A percentile compares a stretch with the other conserved stretches of the same genome.
Conservation (phyloP, 2,329 filamentous ascomycete species). For the Cryphonectria nitschkei region DNA sequence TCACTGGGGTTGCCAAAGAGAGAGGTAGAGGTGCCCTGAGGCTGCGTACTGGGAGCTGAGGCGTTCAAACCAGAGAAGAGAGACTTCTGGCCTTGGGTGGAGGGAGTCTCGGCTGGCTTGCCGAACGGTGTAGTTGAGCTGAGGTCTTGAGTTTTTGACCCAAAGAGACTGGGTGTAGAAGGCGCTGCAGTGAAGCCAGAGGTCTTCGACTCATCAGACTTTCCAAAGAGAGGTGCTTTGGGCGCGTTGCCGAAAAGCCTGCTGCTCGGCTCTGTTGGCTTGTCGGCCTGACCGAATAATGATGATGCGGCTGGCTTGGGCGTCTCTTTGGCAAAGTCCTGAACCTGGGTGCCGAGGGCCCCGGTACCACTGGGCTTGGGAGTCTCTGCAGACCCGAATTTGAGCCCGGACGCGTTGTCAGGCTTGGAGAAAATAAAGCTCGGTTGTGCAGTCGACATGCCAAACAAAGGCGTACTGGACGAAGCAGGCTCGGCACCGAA, state of each 20-base stretch:
- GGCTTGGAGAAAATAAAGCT: constrained; percentile 41
- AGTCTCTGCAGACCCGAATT: constrained; percentile 6
- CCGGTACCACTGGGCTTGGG: constrained; percentile 15
- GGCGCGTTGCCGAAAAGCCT: constrained; percentile 29
- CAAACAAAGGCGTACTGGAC: constrained; percentile 36
- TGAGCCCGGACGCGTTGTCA: constrained; percentile 12
- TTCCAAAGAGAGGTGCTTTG: constrained; percentile 26
- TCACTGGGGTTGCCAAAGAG: constrained; percentile 31
- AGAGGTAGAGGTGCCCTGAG: constrained; percentile 35
- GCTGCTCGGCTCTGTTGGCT: constrained; percentile 22
- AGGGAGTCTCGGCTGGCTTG: constrained; percentile 39
- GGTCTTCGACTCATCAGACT: constrained; percentile 31
- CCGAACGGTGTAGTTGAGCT: constrained; percentile 30
- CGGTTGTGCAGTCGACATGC: constrained; percentile 36
- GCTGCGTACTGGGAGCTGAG: constrained; percentile 27
- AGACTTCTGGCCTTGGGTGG: constrained; percentile 36
- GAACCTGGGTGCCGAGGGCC: constrained; percentile 24
- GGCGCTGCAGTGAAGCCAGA: constrained; percentile 35
- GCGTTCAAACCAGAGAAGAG: constrained; percentile 38
- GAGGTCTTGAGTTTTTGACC: constrained; percentile 17
- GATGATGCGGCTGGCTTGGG: constrained; percentile 27
- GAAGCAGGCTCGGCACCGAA: constrained; percentile 46
- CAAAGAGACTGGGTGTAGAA: constrained; percentile 21
- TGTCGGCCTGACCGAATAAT: constrained; percentile 25
- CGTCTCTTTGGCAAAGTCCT: constrained; percentile 30